Evolutionary conservation across 139 green algal genomes (phyloP).

Genomic region (Coelastrella sp.): DNA sequence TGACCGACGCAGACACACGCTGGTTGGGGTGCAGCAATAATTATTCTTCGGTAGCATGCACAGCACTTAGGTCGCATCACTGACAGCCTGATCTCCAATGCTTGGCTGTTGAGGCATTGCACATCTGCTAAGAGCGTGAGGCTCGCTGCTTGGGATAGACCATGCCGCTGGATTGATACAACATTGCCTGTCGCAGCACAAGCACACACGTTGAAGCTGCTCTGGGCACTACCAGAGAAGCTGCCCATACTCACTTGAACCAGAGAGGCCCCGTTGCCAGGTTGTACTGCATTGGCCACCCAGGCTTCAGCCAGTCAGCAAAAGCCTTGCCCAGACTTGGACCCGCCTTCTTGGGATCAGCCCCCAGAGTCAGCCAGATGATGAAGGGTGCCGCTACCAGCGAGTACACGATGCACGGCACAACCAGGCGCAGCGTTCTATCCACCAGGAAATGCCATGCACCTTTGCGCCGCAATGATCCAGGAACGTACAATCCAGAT

Average conservation of each 20-base stretch:
- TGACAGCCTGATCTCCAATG: too few relatives aligned
- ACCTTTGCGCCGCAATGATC: slow-evolving; percentile 32
- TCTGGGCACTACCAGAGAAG: neutral
- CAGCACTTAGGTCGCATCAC: too few relatives aligned
- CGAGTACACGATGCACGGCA: slow-evolving; percentile 31
- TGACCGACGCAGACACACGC: neutral
- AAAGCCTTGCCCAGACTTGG: neutral
- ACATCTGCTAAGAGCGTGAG: neutral
- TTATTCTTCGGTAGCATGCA: too few relatives aligned
- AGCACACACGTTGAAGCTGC: neutral
- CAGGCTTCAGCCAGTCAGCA: neutral
- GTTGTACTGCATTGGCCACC: slow-evolving; percentile 34
- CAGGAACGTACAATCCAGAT: slow-evolving; percentile 37
- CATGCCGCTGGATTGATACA: too few relatives aligned
- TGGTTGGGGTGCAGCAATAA: too few relatives aligned
- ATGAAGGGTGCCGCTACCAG: slow-evolving; percentile 29
- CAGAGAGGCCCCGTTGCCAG: slow-evolving; percentile 29
- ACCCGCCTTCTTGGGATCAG: neutral
- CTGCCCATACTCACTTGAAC: slow-evolving; percentile 40
- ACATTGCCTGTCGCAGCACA: too few relatives aligned
- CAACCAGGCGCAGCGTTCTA: slow-evolving; percentile 32
- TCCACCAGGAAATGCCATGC: slow-evolving; percentile 17
- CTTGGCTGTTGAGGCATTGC: neutral
- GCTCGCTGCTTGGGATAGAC: neutral
- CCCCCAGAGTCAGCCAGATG: neutral